Evolutionary conservation across 148 eudicot genomes (phyloP), one percentile per base, ranked within the genome.

Genomic region (Oxyria digyna): DNA sequence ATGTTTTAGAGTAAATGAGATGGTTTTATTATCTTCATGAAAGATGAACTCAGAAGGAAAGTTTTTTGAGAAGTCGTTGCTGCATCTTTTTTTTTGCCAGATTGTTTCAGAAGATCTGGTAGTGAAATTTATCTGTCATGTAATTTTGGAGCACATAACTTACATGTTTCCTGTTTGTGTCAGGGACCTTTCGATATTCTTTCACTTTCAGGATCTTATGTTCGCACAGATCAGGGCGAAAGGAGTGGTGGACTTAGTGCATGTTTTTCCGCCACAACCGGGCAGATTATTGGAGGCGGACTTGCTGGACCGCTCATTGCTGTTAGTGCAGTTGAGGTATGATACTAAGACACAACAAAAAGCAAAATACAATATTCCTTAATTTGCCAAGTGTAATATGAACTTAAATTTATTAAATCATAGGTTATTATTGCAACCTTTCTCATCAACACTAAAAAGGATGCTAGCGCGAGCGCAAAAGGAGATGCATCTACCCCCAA

Each of bases 361-460:
- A 57, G 64, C 37, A 27, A 57, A 29, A 57, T 57, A 57, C 27
- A 57, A 21, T 27, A 57, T 13, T 15, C 8, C n/a, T 57, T 21
- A 13, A 12, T 59, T 4, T 59, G 5, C 3, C 9, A 29, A 12
- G 18, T 5, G 35, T 13, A 13, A 15, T n/a, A 59, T 59, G 20
- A 59, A 9, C 65, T 31, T 27, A 15, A 15, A 31, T 35, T 6
- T 14, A 59, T 10, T 59, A 20, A 21, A 43, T 24, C 40, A 50
- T 81, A 91, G 97, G 87, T 91, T 10, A 88, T 88, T 59, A 81
- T 88, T 45, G 95, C 89, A n/a, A 81, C 91, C 59, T 91, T 91
- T 77, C 33, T 79, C 38, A 69, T 88, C 6, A 87, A 88, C 14
- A 35, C 82, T 49, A 86, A 84, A 74, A 86, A 88, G 78, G 91